A percentile compares a stretch with the other conserved stretches of the same genome.
These are phyloP conservation scores for Eleusine indica DNA, from an alignment of 176 grass and related monocot genomes.

Conservation along the genomic window DNA sequence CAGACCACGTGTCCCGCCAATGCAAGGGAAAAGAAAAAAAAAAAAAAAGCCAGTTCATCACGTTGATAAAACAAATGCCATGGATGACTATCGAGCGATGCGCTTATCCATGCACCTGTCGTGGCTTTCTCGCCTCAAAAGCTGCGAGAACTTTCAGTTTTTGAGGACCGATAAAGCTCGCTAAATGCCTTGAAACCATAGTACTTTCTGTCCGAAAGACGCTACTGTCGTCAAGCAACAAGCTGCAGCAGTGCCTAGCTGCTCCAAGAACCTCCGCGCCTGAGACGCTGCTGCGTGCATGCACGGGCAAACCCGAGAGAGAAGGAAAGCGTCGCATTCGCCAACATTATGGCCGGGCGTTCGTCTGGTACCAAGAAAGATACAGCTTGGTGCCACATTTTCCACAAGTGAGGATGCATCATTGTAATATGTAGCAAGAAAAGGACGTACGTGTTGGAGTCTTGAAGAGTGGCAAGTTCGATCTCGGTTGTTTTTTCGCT, in stretches of 20 bases:
- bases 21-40: not conserved
- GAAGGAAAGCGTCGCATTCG: no score
- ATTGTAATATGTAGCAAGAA: no score
- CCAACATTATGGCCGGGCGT: no score
- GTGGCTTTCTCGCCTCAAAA: conserved; percentile 48
- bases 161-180: conserved; percentile 20
- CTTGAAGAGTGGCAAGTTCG: no score
- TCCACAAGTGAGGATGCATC: not conserved
- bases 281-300: no score
- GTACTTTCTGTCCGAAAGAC: conserved; percentile 35
- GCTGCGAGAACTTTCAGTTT: conserved; percentile 37
- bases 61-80: not conserved
- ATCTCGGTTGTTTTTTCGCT: no score
- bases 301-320: no score
- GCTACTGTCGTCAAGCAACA: conserved; percentile 1
- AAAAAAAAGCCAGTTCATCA: not conserved
- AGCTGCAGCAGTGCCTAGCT: not conserved
- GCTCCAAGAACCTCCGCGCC: no score
- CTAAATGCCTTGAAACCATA: conserved; percentile 8
- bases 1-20: not conserved
- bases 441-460: no score
- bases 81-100: conserved; percentile 3
- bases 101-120: conserved; percentile 29
- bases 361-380: conserved; percentile 17
- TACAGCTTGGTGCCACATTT: not conserved